Base-by-base conservation (phyloP, 345 rosid species). In the Rhodamnia rubescens region DNA sequence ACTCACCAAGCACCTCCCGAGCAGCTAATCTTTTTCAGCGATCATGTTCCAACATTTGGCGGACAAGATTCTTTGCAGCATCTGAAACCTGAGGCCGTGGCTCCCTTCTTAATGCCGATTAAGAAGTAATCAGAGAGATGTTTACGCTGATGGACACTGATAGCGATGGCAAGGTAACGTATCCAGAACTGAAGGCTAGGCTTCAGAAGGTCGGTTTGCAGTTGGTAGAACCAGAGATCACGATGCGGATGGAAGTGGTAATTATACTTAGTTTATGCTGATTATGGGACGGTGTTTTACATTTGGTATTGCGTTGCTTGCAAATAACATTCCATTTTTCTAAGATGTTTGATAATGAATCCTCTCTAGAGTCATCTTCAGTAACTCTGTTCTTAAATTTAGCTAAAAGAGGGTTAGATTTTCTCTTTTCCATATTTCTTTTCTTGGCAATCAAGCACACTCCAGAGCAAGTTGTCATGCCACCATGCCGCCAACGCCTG, bases 231-330 rank as follows among this genome's bases (percentile, higher is more conserved):
- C 94, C 96, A 11, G 99, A 97, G 94, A 96, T 96, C 85, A 94
- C 90, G 92, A 93, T 97, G 98, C 89, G 95, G 86, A 96, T 97
- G 99, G 99, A 97, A 96, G 98, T 93, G 94, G 99, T 97, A 93
- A 87, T 52, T 86, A 74, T 53, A 10, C 22, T 32, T 84, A 40
- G 9, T 78, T 53, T 13, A 82, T 51, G 42, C 22, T 26, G 6
- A 64, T 64, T 29, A 15, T 15, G 16, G 42, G 40, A 9, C 4
- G 29, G 32, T 61, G 5, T 16, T 64, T 64, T 64, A 64, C 75
- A 42, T 32, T 64, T 29, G 32, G 6, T 64, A 22, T 36, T 29
- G 74, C 74, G 6, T 29, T 29, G 21, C 42, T 29, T 29, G 42
- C 74, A 15, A 29, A 64, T 64, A 29, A 29, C 22, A 64, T 64